Evolutionary conservation across 768 basidiomycete species (phyloP).

Genomic region (Agrocybe chaxingu): DNA sequence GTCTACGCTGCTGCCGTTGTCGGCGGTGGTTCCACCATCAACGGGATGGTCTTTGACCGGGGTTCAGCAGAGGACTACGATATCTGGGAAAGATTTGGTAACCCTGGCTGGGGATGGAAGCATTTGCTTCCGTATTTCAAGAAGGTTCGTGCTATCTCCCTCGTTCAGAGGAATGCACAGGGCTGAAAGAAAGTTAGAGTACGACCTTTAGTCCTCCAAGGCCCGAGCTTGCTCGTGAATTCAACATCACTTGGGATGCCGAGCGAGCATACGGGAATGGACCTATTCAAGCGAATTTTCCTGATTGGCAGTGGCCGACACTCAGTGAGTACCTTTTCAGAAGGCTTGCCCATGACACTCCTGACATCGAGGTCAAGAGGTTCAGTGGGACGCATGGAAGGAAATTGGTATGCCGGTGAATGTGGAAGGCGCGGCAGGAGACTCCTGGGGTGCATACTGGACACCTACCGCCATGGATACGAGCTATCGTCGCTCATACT

Average conservation of each 20-base stretch:
- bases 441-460: conserved; percentile 10
- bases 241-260: conserved; percentile 12
- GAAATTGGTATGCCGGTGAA: conserved; percentile 9
- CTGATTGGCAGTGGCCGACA: conserved; percentile 13
- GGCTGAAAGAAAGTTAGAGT: neutral
- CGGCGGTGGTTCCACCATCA: conserved; percentile 10
- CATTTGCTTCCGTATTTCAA: conserved; percentile 6
- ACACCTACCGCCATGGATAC: conserved; percentile 11
- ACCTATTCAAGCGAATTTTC: conserved; percentile 10
- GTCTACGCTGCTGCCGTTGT: conserved; percentile 11
- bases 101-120: conserved; percentile 12
- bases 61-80: conserved; percentile 10
- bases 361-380: neutral
- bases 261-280: conserved; percentile 8
- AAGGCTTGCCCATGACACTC: no score
- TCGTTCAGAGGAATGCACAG: neutral
- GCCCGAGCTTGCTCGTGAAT: conserved; percentile 6
- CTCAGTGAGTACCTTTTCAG: conserved; percentile 1
- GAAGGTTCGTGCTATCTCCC: neutral
- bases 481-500: conserved; percentile 9
- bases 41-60: conserved; percentile 13
- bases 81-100: conserved; percentile 10
- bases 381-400: conserved; percentile 9
- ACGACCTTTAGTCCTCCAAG: conserved; percentile 9
- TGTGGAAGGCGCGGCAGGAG: conserved; percentile 8